These are phyloP conservation scores for Mytilinidion resinicola DNA, from an alignment of 495 filamentous ascomycete species.

Conservation along the genomic window DNA sequence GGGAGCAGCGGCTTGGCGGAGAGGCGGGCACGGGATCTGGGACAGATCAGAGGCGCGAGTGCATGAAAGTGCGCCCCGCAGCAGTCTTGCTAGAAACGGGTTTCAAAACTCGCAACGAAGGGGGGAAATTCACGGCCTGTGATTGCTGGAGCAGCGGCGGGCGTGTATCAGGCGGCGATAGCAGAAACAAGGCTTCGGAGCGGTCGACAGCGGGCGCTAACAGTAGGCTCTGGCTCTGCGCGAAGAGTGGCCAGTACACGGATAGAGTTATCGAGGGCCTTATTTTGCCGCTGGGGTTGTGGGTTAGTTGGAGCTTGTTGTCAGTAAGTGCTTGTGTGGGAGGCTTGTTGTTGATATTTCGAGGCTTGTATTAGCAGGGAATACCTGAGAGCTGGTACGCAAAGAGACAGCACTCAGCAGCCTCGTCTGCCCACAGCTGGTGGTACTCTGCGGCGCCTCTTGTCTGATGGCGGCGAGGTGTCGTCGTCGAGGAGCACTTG, in stretches of 20 bases:
- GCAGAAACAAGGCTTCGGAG: slow-evolving; percentile 4
- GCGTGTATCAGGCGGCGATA: background rate
- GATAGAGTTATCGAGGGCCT: background rate
- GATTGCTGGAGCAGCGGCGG: slow-evolving; percentile 4
- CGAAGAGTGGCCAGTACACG: background rate
- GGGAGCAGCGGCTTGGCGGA: slow-evolving; percentile 9
- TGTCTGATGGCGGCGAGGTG: too few species aligned
- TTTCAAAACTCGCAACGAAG: slow-evolving; percentile 2
- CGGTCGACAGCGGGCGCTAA: background rate
- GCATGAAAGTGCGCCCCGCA: slow-evolving; percentile 15
- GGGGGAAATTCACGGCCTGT: background rate
- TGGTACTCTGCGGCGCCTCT: too few species aligned
- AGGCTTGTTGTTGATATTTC: too few species aligned
- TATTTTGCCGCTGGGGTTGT: too few species aligned
- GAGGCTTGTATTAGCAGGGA: too few species aligned
- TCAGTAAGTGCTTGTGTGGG: too few species aligned
- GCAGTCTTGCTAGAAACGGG: slow-evolving; percentile 6
- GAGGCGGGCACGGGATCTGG: slow-evolving; percentile 21
- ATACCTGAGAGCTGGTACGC: too few species aligned
- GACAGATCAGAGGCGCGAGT: slow-evolving; percentile 1
- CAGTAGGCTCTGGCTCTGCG: background rate
- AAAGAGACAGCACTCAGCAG: too few species aligned
- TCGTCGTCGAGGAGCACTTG: too few species aligned
- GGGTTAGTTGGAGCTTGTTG: too few species aligned
- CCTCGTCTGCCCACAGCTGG: too few species aligned